Conservation (phyloP, 2,329 filamentous ascomycete genomes). For the Basipetospora chlamydospora region DNA sequence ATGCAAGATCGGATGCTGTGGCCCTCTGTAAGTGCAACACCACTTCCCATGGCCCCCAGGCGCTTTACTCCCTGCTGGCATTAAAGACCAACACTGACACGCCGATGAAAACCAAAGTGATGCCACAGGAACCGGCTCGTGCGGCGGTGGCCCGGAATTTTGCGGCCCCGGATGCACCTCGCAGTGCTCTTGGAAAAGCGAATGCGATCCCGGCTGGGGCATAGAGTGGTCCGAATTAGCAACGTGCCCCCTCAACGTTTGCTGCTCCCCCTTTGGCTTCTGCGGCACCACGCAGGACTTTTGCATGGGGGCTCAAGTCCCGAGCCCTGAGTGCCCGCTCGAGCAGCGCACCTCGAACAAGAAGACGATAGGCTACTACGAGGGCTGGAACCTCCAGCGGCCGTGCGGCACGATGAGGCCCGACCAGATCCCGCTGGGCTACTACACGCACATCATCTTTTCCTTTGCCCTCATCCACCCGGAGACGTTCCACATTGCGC, state of each 20-base stretch:
- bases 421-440: constrained; percentile 11
- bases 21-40: constrained; percentile 6
- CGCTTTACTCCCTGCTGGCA: too few species aligned
- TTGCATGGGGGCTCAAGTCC: constrained; percentile 8
- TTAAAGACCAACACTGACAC: too few species aligned
- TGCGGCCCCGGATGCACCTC: constrained; percentile 13
- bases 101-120: too few species aligned
- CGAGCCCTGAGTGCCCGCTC: constrained; percentile 4
- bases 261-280: constrained; percentile 19
- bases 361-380: constrained; percentile 16
- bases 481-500: constrained; percentile 11
- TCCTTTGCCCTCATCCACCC: constrained; percentile 20
- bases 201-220: constrained; percentile 19
- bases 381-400: constrained; percentile 12
- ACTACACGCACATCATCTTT: constrained; percentile 20
- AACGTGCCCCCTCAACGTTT: constrained; percentile 23
- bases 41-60: not conserved
- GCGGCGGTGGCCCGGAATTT: constrained; percentile 13
- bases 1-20: constrained; percentile 11
- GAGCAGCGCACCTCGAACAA: constrained; percentile 1
- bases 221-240: constrained; percentile 10
- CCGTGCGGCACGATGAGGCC: constrained; percentile 13
- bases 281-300: constrained; percentile 16
- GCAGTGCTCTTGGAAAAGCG: constrained; percentile 13
- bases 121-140: constrained; percentile 5